phyloP scores from a whole-genome alignment of 108 stramenopile species.

The Nitzschia putrida region DNA sequence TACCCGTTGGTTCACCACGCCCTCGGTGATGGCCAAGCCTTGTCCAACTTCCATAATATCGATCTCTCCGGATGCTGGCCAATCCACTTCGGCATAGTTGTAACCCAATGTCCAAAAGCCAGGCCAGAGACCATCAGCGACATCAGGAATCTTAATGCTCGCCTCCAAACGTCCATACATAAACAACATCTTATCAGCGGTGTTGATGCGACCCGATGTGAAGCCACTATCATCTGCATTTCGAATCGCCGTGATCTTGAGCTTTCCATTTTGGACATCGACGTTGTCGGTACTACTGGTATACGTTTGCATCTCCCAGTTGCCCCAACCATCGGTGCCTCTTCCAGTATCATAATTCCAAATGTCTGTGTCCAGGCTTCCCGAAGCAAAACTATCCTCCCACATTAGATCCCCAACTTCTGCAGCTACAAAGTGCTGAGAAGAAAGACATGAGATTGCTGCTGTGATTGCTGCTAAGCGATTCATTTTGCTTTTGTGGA shows the following conservation, averaged over 20 bases:
- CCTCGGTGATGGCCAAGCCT: slow-evolving; percentile 16
- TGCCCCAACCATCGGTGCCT: slow-evolving; percentile 38
- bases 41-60: slow-evolving; percentile 60
- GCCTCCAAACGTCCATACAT: slow-evolving; percentile 39
- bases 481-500: too few species aligned
- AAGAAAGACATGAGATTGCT: too few species aligned
- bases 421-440: neutral
- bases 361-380: slow-evolving; percentile 1
- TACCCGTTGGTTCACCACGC: slow-evolving; percentile 16
- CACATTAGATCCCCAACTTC: slow-evolving; percentile 23
- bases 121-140: slow-evolving; percentile 42
- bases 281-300: slow-evolving; percentile 18
- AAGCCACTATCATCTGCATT: slow-evolving; percentile 18
- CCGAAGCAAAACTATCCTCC: slow-evolving; percentile 22
- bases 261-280: slow-evolving; percentile 3
- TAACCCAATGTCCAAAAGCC: slow-evolving; percentile 62
- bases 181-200: slow-evolving; percentile 27
- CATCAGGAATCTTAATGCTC: slow-evolving; percentile 22
- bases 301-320: slow-evolving; percentile 34
- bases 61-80: slow-evolving; percentile 62
- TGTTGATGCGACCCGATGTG: slow-evolving; percentile 39
- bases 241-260: slow-evolving; percentile 19
- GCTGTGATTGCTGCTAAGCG: too few species aligned
- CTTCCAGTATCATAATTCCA: slow-evolving; percentile 34
- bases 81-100: slow-evolving; percentile 43